Conservation (phyloP, 2,329 filamentous ascomycete species). For the Pezicula neosporulosa region DNA sequence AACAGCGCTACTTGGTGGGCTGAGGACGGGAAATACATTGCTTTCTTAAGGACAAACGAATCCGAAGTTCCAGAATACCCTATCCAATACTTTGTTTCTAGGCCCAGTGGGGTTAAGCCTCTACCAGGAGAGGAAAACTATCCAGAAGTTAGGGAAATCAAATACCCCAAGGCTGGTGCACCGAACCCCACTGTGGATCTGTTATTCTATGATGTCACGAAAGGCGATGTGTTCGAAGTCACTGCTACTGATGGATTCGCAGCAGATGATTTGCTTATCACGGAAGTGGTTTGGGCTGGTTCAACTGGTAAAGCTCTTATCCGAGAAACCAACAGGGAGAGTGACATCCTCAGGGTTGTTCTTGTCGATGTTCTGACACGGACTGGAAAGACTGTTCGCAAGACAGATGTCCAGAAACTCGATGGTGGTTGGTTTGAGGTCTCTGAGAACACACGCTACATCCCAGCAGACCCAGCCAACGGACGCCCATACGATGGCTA, state of each 20-base stretch:
- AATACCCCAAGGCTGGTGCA: constrained; percentile 94
- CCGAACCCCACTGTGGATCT: constrained; percentile 89
- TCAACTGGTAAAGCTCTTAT: constrained; percentile 71
- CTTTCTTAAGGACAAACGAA: constrained; percentile 93
- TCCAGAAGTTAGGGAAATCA: constrained; percentile 86
- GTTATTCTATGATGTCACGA: constrained; percentile 81
- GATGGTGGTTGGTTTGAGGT: constrained; percentile 98
- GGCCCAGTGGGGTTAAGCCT: constrained; percentile 72
- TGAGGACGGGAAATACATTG: constrained; percentile 80
- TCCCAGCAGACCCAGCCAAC: constrained; percentile 77
- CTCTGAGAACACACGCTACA: constrained; percentile 77
- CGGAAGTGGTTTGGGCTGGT: constrained; percentile 88
- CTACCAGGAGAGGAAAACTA: constrained; percentile 77
- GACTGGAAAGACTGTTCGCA: constrained; percentile 74
- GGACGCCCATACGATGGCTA: constrained; percentile 84
- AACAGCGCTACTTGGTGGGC: constrained; percentile 96
- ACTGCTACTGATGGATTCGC: constrained; percentile 73
- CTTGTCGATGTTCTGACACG: constrained; percentile 75
- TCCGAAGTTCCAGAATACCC: constrained; percentile 87
- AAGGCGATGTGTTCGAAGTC: constrained; percentile 76
- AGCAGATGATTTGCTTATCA: constrained; percentile 83
- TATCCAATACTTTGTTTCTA: constrained; percentile 86
- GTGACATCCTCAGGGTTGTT: constrained; percentile 83
- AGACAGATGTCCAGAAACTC: constrained; percentile 74
- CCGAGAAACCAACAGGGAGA: constrained; percentile 91